phyloP scores from a whole-genome alignment of 1,139 yeast species.

The Protomyces inundatus region DNA sequence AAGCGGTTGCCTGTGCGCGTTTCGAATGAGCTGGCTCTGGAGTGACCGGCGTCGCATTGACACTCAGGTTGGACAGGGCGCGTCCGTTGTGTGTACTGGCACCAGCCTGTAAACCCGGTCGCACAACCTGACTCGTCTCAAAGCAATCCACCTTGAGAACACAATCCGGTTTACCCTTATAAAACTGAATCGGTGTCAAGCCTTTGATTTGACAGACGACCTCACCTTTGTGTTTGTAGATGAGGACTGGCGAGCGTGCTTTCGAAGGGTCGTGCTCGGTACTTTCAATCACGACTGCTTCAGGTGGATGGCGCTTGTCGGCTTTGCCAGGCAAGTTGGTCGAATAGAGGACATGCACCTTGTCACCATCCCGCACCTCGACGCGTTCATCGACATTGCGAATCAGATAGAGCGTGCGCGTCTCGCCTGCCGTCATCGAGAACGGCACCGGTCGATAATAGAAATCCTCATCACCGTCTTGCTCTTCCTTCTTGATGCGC shows the following conservation, averaged over 20 bases:
- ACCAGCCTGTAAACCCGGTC: neutral
- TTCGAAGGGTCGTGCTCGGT: neutral
- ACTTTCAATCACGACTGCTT: neutral
- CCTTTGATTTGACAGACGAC: constrained; percentile 11
- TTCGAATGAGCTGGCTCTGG: neutral
- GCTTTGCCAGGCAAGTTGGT: constrained; percentile 15
- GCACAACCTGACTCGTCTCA: constrained; percentile 1
- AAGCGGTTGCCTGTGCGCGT: neutral
- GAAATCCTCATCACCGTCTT: neutral
- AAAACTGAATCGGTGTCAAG: constrained; percentile 12
- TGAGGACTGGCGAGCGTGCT: neutral
- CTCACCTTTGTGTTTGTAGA: neutral
- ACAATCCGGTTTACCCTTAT: constrained; percentile 18
- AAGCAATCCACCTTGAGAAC: constrained; percentile 17
- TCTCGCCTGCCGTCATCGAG: neutral
- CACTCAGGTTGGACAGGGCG: neutral
- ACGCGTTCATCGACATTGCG: constrained; percentile 3
- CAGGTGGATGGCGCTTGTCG: neutral
- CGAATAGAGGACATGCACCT: neutral
- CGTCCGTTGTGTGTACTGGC: neutral
- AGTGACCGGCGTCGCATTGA: neutral
- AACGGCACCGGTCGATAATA: constrained; percentile 15
- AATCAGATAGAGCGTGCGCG: neutral
- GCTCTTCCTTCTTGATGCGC: neutral
- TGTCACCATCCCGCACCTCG: constrained; percentile 7